Evolutionary conservation across 176 grass and related monocot species (phyloP).

Genomic region (Triticum dicoccoides): DNA sequence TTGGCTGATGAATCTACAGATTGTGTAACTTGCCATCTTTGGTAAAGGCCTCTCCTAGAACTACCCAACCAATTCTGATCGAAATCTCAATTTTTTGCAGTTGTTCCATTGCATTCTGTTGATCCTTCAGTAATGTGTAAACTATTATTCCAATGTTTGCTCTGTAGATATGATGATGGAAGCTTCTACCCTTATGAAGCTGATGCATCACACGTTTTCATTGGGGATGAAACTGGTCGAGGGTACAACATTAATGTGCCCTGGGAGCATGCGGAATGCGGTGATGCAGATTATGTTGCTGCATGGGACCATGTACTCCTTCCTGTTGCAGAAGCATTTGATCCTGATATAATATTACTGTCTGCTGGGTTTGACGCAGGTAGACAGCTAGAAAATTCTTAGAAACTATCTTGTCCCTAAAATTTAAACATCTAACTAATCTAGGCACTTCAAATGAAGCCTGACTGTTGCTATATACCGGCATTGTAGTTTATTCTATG

Average conservation of each 20-base stretch:
- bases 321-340: constrained; percentile 69
- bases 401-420: not conserved
- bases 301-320: constrained; percentile 86
- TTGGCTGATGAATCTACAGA: too few species aligned
- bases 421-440: constrained; percentile 13
- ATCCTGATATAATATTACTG: constrained; percentile 81
- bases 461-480: constrained; percentile 11
- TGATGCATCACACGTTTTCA: constrained; percentile 82
- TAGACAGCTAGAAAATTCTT: constrained; percentile 23
- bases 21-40: too few species aligned
- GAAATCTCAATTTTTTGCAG: not conserved
- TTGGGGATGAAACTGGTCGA: constrained; percentile 76
- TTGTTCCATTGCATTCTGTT: constrained; percentile 14
- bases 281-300: constrained; percentile 89
- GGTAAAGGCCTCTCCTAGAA: too few species aligned
- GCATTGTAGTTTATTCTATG: constrained; percentile 15
- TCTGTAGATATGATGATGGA: constrained; percentile 79
- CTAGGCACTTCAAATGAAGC: constrained; percentile 5
- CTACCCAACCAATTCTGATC: not conserved
- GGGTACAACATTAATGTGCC: constrained; percentile 98
- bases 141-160: constrained; percentile 24
- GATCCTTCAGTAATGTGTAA: not conserved
- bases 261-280: constrained; percentile 82
- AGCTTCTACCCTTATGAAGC: constrained; percentile 77
- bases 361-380: constrained; percentile 99